phyloP scores from a whole-genome alignment of 352 stramenopile species.

The Phytophthora hibernalis region DNA sequence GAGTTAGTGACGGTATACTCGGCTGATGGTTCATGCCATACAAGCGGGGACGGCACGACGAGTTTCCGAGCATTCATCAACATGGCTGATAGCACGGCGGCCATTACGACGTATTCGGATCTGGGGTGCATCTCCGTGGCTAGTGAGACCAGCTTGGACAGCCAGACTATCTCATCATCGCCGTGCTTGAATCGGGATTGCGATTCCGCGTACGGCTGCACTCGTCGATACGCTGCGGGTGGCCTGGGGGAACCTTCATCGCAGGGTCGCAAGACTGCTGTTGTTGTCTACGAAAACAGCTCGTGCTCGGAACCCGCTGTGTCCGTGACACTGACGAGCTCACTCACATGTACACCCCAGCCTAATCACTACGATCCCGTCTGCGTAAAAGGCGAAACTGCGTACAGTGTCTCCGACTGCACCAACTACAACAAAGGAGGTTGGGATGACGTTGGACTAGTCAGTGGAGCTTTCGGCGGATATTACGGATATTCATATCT shows the following conservation, averaged over 20 bases:
- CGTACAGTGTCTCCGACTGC: constrained; percentile 18
- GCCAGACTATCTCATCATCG: constrained; percentile 3
- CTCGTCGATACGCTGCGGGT: constrained; percentile 1
- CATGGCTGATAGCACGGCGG: constrained; percentile 4
- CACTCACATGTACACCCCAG: constrained; percentile 11
- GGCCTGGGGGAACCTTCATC: not conserved
- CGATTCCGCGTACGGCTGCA: constrained; percentile 3
- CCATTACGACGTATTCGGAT: constrained; percentile 10
- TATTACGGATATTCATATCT: not conserved
- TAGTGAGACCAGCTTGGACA: constrained; percentile 10
- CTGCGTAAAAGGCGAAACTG: not conserved
- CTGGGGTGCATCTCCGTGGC: constrained; percentile 1
- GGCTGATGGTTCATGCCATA: constrained; percentile 11
- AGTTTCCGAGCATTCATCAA: constrained; percentile 13
- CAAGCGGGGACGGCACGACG: not conserved
- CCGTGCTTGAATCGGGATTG: constrained; percentile 4
- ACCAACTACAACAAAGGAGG: constrained; percentile 1
- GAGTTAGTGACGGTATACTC: constrained; percentile 13
- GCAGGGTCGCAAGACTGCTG: not conserved
- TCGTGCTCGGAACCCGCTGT: not conserved
- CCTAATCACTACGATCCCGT: constrained; percentile 5
- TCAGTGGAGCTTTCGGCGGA: not conserved
- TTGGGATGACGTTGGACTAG: constrained; percentile 11
- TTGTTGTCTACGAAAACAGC: not conserved
- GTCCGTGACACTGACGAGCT: not conserved